Conservation (phyloP, 345 rosid genomes). For the Rhizophora mangle region DNA sequence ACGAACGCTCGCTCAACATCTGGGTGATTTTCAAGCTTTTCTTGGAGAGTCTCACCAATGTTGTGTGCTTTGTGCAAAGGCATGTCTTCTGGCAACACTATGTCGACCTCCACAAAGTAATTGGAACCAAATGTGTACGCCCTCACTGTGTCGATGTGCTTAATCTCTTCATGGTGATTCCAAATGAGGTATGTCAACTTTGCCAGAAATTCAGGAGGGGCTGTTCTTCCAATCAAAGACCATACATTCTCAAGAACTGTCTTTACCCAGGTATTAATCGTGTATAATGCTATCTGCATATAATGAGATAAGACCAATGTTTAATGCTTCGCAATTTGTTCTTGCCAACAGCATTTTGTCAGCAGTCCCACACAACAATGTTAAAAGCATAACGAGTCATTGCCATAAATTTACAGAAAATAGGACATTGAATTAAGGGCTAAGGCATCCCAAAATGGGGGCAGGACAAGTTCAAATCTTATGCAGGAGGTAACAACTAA, state of each 20-base stretch:
- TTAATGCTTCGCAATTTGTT: too few species aligned
- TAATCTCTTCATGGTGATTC: slow-evolving; percentile 76
- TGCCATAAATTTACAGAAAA: too few species aligned
- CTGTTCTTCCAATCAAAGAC: slow-evolving; percentile 64
- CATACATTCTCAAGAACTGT: slow-evolving; percentile 71
- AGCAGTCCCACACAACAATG: too few species aligned
- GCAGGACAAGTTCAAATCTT: too few species aligned
- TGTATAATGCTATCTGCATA: slow-evolving; percentile 75
- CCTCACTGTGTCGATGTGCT: slow-evolving; percentile 75
- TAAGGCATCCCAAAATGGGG: too few species aligned
- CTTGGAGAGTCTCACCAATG: slow-evolving; percentile 79
- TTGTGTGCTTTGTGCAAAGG: slow-evolving; percentile 61
- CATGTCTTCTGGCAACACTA: slow-evolving; percentile 73
- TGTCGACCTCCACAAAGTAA: slow-evolving; percentile 84
- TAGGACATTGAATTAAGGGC: too few species aligned
- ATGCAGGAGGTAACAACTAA: too few species aligned
- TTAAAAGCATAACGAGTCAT: too few species aligned
- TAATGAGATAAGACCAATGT: too few species aligned
- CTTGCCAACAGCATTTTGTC: too few species aligned
- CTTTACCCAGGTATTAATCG: slow-evolving; percentile 69
- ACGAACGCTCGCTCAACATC: slow-evolving; percentile 84
- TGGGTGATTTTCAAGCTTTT: slow-evolving; percentile 78
- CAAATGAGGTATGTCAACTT: slow-evolving; percentile 74
- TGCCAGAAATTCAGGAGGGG: slow-evolving; percentile 75
- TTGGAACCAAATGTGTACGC: slow-evolving; percentile 78